phyloP scores from a whole-genome alignment of 2,329 filamentous ascomycete genomes.

The Paracoccidioides brasiliensis region DNA sequence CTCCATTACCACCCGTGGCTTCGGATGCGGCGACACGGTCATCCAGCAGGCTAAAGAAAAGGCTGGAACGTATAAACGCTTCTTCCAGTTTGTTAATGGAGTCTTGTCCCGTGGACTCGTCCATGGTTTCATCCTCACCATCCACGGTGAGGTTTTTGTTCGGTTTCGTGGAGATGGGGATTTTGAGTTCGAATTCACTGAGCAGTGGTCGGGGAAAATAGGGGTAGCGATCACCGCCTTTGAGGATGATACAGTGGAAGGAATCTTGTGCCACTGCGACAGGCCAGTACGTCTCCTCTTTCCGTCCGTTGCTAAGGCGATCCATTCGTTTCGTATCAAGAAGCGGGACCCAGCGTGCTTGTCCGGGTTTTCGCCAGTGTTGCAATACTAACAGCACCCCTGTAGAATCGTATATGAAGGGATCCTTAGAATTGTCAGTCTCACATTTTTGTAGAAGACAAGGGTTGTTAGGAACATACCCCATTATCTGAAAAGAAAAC shows the following conservation, averaged over 20 bases:
- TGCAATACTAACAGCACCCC: constrained; percentile 77
- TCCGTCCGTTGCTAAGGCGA: constrained; percentile 70
- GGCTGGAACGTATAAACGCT: constrained; percentile 59
- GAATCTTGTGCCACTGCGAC: constrained; percentile 82
- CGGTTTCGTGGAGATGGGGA: constrained; percentile 55
- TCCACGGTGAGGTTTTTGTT: constrained; percentile 26
- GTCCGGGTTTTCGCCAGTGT: constrained; percentile 76
- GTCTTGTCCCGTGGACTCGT: constrained; percentile 36
- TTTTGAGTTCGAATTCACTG: constrained; percentile 82
- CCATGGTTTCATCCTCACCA: constrained; percentile 28
- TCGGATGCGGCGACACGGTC: constrained; percentile 60
- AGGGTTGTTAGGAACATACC: constrained; percentile 36
- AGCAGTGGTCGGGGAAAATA: constrained; percentile 85
- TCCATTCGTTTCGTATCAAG: constrained; percentile 77
- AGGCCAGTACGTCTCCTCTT: constrained; percentile 86
- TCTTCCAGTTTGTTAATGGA: constrained; percentile 57
- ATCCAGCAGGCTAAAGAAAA: constrained; percentile 60
- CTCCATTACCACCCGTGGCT: constrained; percentile 47
- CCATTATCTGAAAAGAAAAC: constrained; percentile 88
- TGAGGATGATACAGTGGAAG: constrained; percentile 98
- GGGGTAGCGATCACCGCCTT: constrained; percentile 82
- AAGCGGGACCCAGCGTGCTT: constrained; percentile 82
- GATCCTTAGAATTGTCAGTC: constrained; percentile 46
- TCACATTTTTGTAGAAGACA: neutral
- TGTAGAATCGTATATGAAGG: constrained; percentile 88